phyloP scores from a whole-genome alignment of 2,329 filamentous ascomycete species.

The Aureobasidium sp. region DNA sequence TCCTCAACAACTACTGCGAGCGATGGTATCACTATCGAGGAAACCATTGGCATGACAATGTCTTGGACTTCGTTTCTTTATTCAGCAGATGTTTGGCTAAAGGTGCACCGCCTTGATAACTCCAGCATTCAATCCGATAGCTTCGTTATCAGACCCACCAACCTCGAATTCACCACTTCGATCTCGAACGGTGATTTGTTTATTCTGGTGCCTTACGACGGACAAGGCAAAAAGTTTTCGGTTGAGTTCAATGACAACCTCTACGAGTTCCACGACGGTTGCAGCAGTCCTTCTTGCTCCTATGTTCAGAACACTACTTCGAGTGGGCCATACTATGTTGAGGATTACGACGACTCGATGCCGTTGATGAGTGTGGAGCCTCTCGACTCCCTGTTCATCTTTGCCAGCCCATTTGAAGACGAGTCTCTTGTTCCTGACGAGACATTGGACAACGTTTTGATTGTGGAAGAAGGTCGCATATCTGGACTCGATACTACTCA shows the following conservation, averaged over 20 bases:
- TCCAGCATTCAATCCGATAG: not conserved
- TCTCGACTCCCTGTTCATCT: not conserved
- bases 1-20: not conserved
- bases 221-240: not conserved
- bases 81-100: not conserved
- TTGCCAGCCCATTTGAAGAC: conserved; percentile 2
- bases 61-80: conserved; percentile 5
- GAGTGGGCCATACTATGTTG: not conserved
- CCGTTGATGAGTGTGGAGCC: not conserved
- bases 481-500: not conserved
- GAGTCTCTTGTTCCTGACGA: not conserved
- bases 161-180: not conserved
- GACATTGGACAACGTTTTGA: not conserved
- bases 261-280: not conserved
- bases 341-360: not conserved
- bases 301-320: not conserved
- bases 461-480: not conserved
- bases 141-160: conserved; percentile 5
- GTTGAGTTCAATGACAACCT: conserved; percentile 7
- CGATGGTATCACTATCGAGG: conserved; percentile 7
- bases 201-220: not conserved
- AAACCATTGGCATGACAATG: conserved; percentile 6
- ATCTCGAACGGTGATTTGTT: not conserved
- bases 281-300: not conserved
- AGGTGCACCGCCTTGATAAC: not conserved